Base-by-base conservation (phyloP, 805 yeast species). In the Lipomyces sp. region DNA sequence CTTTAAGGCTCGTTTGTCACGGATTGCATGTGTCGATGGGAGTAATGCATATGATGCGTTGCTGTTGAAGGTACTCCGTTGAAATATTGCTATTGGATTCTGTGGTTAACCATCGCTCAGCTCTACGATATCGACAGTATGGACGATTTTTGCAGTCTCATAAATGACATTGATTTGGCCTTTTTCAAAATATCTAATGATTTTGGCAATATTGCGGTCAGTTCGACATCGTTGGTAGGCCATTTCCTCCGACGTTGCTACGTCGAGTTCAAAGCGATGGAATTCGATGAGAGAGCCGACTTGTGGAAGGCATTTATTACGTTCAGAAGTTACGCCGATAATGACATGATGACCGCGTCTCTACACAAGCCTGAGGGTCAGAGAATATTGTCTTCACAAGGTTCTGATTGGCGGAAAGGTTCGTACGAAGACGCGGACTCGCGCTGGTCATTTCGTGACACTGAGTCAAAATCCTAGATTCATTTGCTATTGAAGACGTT, bases 401-500 rank as follows among this genome's bases (percentile, higher is more conserved):
- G 24, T 30, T 30, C 18, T 7, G 55, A 34, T 39, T 29, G 24
- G n/a, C 48, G 24, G 48, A 42, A 42, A 24, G n/a, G 24, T 18
- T 29, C 33, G 30, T 2, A 13, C 11, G 29, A 11, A 51, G 3
- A 24, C 10, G 24, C 24, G 1, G 24, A 24, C 24, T 24, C 4
- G 29, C 8, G 5, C 0, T 6, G 24, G 1, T 29, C 8, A 8
- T 29, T 10, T 51, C 15, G 15, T 34, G 8, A 29, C 4, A 24
- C 34, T 32, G 54, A 29, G 54, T 3, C n/a, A 8, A 24, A 51
- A 11, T 51, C 24, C 34, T 32, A 62, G 64, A 56, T 18, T 34
- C 60, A 0, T 90, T 85, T 70, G 86, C 86, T 15, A 84, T 80
- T 7, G 86, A 74, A 55, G 90, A 85, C 70, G 30, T 72, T 32